A percentile compares a stretch with the other conserved stretches of the same genome.
These are phyloP conservation scores for Ensete glaucum DNA, from an alignment of 176 grass and related monocot genomes.

Conservation along the genomic window DNA sequence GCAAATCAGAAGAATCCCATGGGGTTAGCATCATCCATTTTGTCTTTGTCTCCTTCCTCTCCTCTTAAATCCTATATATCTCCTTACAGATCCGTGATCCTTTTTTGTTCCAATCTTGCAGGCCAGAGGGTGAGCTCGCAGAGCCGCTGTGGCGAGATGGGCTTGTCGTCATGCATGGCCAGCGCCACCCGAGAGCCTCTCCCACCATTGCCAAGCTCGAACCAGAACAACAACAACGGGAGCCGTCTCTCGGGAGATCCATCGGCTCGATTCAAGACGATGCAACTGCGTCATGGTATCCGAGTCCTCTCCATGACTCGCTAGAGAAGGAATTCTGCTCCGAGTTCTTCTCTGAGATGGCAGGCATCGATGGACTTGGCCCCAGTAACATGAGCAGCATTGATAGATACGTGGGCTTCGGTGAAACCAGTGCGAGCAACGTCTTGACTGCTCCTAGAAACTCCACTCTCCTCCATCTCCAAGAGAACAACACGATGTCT, in stretches of 20 bases:
- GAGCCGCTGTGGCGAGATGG: conserved; percentile 83
- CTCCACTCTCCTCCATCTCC: background rate
- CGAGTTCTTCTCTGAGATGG: conserved; percentile 52
- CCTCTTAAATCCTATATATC: too few species aligned
- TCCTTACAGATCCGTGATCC: too few species aligned
- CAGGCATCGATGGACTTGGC: background rate
- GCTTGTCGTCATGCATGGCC: conserved; percentile 37
- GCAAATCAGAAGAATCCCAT: conserved; percentile 23
- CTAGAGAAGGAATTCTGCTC: conserved; percentile 59
- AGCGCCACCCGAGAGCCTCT: conserved; percentile 18
- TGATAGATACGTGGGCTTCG: conserved; percentile 4
- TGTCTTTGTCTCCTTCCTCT: background rate
- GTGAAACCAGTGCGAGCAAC: background rate
- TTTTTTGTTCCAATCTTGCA: conserved; percentile 17
- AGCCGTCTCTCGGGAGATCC: background rate
- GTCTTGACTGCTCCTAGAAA: background rate
- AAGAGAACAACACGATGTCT: background rate
- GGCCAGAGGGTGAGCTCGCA: conserved; percentile 40
- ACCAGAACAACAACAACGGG: background rate
- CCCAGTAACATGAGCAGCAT: background rate
- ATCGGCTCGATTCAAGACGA: conserved; percentile 32
- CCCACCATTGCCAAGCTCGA: background rate
- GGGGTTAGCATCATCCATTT: conserved; percentile 19
- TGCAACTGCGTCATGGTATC: conserved; percentile 30
- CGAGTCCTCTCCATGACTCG: conserved; percentile 24